Conservation (phyloP, 495 filamentous ascomycete species). For the Penicillium steckii region DNA sequence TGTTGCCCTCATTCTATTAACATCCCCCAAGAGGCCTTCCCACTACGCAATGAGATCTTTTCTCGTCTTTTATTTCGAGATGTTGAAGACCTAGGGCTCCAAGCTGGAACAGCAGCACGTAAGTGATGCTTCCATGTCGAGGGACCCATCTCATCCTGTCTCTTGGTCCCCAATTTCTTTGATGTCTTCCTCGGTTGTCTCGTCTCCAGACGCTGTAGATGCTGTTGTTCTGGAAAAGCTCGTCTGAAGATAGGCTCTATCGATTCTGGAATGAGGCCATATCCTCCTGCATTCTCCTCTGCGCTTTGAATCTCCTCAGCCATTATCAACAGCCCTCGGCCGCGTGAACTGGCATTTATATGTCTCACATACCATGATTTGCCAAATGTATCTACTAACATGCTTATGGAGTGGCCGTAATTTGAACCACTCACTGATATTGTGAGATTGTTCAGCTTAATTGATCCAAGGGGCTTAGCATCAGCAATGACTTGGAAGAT, state of each 20-base stretch:
- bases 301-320: neutral
- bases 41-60: too few species aligned
- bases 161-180: neutral
- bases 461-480: neutral
- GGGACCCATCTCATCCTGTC: neutral
- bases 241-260: neutral
- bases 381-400: neutral
- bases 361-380: neutral
- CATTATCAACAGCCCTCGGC: neutral
- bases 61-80: too few species aligned
- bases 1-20: too few species aligned
- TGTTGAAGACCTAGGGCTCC: too few species aligned
- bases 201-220: too few species aligned
- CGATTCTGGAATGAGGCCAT: neutral
- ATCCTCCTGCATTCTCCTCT: neutral
- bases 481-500: neutral
- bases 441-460: neutral
- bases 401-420: too few species aligned
- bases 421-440: neutral
- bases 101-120: neutral
- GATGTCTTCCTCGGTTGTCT: neutral
- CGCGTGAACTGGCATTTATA: neutral
- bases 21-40: too few species aligned
- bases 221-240: neutral
- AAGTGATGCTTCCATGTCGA: neutral